Evolutionary conservation across 768 basidiomycete species (phyloP).

Genomic region (Cytidiella melzeri): DNA sequence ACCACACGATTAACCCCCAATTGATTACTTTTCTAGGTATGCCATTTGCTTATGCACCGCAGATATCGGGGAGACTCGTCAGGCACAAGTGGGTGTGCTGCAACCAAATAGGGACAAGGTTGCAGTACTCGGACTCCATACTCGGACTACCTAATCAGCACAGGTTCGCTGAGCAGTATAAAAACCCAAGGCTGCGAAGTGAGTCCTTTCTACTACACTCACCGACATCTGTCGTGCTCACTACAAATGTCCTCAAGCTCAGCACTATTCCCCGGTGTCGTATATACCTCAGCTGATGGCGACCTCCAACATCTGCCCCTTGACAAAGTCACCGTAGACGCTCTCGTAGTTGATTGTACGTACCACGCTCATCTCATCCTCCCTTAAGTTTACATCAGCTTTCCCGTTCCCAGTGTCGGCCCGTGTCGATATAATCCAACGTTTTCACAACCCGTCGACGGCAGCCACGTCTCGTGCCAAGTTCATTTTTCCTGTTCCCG

Average conservation of each 20-base stretch:
- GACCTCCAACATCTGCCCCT: conserved; percentile 6
- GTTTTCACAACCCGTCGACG: conserved; percentile 4
- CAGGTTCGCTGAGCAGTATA: neutral
- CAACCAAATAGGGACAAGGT: neutral
- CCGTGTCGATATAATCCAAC: conserved; percentile 7
- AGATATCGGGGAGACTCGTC: too few species aligned
- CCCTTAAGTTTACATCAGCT: neutral
- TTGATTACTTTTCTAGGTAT: too few species aligned
- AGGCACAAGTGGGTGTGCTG: too few species aligned
- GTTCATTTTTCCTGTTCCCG: conserved; percentile 57
- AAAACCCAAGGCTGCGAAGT: neutral
- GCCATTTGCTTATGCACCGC: too few species aligned
- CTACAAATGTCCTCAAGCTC: neutral
- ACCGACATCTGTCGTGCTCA: neutral
- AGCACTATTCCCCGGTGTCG: neutral
- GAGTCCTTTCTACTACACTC: neutral
- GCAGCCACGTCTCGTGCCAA: conserved; percentile 37
- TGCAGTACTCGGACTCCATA: neutral
- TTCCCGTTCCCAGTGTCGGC: conserved; percentile 6
- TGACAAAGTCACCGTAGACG: conserved; percentile 8
- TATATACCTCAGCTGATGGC: neutral
- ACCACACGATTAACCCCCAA: too few species aligned
- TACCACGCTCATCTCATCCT: neutral
- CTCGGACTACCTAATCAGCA: neutral
- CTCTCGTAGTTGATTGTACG: conserved; percentile 9